Evolutionary conservation across 441 rosid genomes (phyloP), one percentile per base, ranked within the genome.

Genomic region (Gossypium davidsonii): DNA sequence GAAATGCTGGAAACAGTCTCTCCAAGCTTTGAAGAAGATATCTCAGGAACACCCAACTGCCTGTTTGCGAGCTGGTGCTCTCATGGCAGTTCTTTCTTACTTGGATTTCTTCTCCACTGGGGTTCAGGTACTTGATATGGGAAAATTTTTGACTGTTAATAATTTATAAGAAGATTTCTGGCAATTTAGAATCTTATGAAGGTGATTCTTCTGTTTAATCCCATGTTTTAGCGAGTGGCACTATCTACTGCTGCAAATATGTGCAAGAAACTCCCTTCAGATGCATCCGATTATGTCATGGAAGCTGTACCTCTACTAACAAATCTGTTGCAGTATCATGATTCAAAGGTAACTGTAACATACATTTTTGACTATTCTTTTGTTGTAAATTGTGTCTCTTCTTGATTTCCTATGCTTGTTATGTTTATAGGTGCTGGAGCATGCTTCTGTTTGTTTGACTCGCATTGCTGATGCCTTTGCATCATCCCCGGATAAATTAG

Each of bases 11-110:
- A 31, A 76, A 83, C 88, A 96, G 98, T 93, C 97, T 64, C 76
- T 96, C 78, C 99, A 96, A 90, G 99, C 98, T 25, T 83, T 96
- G 66, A 96, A 96, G 85, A 96, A 96, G 91, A 96, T 96, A 84
- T 96, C 99, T 68, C 99, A 90, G 84, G 99, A 96, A 79, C 99
- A 96, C 71, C 99, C 98, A 34, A 96, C 99, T 76, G 97, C 98
- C 12, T 96, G 99, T 81, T 77, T 96, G 78, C 89, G 99, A 71
- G 99, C 97, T 46, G 99, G 99, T 77, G 98, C 99, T 73, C 96
- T 96, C 51, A 96, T 96, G 99, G 99, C 99, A 0, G 99, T 96
- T 79, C 98, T 96, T 78, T 90, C 97, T 0, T 96, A 91, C 77
- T 84, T 96, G 81, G 99, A 96, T 89, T 96, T 96, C 85, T 96